Percentiles rank a stretch among this genome's conserved stretches.
These are phyloP conservation scores for Berkeleyomyces basicola DNA, from an alignment of 2,329 filamentous ascomycete genomes.

Conservation along the genomic window DNA sequence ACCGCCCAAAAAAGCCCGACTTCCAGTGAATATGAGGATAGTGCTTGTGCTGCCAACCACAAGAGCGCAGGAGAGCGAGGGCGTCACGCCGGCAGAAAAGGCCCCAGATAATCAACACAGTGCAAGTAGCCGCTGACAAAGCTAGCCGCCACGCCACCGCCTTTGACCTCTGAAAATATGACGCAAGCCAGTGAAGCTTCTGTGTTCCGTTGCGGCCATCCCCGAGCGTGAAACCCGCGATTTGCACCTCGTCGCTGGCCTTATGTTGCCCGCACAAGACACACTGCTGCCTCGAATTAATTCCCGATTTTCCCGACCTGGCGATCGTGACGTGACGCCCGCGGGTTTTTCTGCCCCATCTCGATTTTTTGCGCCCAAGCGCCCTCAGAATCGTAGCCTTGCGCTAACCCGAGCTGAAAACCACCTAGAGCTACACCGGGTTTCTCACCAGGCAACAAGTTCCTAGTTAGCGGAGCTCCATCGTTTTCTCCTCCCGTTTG, in stretches of 20 bases:
- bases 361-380: not conserved
- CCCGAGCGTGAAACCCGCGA: not conserved
- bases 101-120: too few relatives aligned
- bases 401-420: not conserved
- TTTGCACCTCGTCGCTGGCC: too few relatives aligned
- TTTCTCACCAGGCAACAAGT: not conserved
- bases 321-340: not conserved
- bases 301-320: not conserved
- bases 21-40: too few relatives aligned
- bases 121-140: too few relatives aligned
- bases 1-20: too few relatives aligned
- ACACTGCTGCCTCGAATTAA: not conserved
- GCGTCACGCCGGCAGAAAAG: too few relatives aligned
- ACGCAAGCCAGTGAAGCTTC: not conserved
- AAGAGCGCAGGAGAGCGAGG: too few relatives aligned
- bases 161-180: not conserved
- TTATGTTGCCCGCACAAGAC: not conserved
- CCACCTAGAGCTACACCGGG: not conserved
- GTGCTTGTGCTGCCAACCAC: too few relatives aligned
- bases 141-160: not conserved
- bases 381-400: not conserved
- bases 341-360: not conserved
- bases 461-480: not conserved
- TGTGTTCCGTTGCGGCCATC: not conserved
- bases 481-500: not conserved